These are phyloP conservation scores for Glonium stellatum DNA, from an alignment of 495 filamentous ascomycete species.

Conservation along the genomic window DNA sequence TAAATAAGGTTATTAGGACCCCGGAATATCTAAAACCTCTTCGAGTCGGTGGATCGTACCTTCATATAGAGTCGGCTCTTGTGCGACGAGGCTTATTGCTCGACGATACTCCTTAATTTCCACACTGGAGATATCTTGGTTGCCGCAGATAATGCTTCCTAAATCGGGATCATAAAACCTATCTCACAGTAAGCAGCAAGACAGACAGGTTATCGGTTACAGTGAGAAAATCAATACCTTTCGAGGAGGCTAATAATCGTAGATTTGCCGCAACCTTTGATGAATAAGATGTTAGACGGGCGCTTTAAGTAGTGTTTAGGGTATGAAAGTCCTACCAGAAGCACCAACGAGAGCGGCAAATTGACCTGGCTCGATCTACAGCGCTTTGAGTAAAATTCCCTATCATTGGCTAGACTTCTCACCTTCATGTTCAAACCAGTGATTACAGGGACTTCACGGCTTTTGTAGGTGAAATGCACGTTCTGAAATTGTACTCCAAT, in stretches of 20 bases:
- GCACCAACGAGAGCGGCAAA: conserved; percentile 77
- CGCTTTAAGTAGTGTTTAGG: not conserved
- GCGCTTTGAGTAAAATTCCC: not conserved
- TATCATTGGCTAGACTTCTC: not conserved
- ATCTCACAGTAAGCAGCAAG: not conserved
- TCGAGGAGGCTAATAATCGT: conserved; percentile 76
- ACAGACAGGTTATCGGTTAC: not conserved
- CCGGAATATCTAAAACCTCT: too few relatives aligned
- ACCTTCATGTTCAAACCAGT: conserved; percentile 59
- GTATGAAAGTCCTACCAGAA: conserved; percentile 38
- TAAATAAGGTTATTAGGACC: too few relatives aligned
- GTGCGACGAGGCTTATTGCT: conserved; percentile 25
- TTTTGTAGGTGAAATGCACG: conserved; percentile 55
- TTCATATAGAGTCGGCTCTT: conserved; percentile 34
- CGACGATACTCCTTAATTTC: conserved; percentile 23
- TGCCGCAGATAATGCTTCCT: conserved; percentile 22
- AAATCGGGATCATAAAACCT: conserved; percentile 51
- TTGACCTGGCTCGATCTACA: conserved; percentile 60
- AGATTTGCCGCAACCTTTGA: conserved; percentile 63
- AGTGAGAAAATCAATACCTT: conserved; percentile 33
- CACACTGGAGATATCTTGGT: conserved; percentile 21
- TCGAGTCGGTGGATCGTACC: too few relatives aligned
- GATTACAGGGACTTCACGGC: conserved; percentile 48
- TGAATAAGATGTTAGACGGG: not conserved
- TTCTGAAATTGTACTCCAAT: conserved; percentile 61